Evolutionary conservation across 192 early-diverging fungal genomes (phyloP).

Genomic region (Linnemannia hyalina): DNA sequence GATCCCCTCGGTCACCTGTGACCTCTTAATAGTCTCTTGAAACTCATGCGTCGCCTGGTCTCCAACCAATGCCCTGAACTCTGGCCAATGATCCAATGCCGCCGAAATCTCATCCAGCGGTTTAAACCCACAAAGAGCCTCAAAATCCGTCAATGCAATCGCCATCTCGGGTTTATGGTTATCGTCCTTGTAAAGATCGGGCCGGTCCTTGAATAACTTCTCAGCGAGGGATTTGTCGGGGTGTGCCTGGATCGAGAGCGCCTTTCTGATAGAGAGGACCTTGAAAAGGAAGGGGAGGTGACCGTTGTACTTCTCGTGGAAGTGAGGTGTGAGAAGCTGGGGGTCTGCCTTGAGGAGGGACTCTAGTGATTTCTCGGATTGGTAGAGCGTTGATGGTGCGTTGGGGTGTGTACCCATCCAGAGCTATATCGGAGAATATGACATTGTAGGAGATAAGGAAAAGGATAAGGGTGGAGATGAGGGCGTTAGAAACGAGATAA

Average conservation of each 20-base stretch:
- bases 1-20: constrained; percentile 35
- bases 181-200: constrained; percentile 92
- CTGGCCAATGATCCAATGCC: constrained; percentile 80
- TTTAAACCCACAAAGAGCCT: constrained; percentile 94
- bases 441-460: constrained; percentile 7
- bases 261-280: constrained; percentile 88
- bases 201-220: constrained; percentile 75
- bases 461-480: background rate
- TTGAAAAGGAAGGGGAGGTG: constrained; percentile 99
- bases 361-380: constrained; percentile 66
- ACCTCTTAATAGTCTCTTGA: constrained; percentile 58
- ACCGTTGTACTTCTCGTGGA: constrained; percentile 74
- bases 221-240: constrained; percentile 93
- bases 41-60: constrained; percentile 61
- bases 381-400: constrained; percentile 76
- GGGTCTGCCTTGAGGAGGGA: constrained; percentile 70
- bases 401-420: constrained; percentile 99
- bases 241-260: constrained; percentile 98
- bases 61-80: constrained; percentile 80
- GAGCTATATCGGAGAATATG: constrained; percentile 62
- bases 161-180: constrained; percentile 99
- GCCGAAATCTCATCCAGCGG: constrained; percentile 81
- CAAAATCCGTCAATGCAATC: constrained; percentile 94
- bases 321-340: constrained; percentile 61
- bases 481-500: background rate